Conservation (phyloP, 2,329 filamentous ascomycete species). For the Cercospora zeae-maydis region DNA sequence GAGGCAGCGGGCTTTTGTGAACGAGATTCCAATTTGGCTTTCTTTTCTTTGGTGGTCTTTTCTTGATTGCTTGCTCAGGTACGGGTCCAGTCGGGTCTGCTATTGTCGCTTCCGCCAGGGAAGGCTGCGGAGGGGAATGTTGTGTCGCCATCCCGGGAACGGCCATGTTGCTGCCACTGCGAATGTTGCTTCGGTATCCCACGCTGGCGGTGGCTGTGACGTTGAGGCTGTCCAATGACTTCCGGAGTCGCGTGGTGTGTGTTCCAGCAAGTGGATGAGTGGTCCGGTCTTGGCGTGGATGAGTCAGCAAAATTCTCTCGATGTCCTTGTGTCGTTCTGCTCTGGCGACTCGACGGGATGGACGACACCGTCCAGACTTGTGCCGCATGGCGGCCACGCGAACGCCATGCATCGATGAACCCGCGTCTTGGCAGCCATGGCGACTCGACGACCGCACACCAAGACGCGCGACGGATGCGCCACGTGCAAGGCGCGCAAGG, state of each 20-base stretch:
- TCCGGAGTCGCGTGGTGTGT: neutral
- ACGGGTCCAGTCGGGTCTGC: neutral
- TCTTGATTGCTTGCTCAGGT: slow-evolving; percentile 14
- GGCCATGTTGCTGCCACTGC: neutral
- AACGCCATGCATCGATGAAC: too few species aligned
- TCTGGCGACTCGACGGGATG: neutral
- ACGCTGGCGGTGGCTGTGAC: too few species aligned
- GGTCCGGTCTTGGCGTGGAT: neutral
- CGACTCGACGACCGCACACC: slow-evolving; percentile 21
- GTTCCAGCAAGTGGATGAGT: too few species aligned
- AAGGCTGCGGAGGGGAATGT: neutral
- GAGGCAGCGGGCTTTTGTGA: slow-evolving; percentile 74
- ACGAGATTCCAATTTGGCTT: slow-evolving; percentile 66
- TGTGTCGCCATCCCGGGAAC: neutral
- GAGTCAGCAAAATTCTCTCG: neutral
- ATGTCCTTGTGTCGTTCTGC: neutral
- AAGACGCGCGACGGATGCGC: slow-evolving; percentile 26
- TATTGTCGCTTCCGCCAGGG: neutral
- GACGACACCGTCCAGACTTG: neutral
- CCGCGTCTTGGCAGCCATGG: too few species aligned
- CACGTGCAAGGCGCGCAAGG: slow-evolving; percentile 25
- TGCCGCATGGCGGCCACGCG: neutral
- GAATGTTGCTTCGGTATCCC: neutral
- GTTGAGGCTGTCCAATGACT: too few species aligned
- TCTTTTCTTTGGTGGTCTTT: slow-evolving; percentile 25